Evolutionary conservation across 2,329 filamentous ascomycete species (phyloP).

Genomic region (Coniochaeta prunicola): DNA sequence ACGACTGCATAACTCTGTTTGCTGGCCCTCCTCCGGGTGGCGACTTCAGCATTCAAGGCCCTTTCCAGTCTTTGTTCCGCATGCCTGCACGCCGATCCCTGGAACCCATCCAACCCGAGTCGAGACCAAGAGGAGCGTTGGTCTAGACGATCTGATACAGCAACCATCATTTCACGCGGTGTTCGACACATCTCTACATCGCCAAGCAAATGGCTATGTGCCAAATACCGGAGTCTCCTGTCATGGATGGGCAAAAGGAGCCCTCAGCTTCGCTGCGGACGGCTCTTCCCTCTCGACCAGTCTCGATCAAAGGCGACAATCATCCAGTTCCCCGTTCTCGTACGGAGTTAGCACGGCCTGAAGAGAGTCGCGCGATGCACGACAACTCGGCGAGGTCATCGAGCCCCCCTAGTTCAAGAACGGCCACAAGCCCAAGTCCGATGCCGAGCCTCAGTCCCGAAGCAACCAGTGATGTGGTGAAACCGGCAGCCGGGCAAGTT

Average conservation of each 20-base stretch:
- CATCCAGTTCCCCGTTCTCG: slow-evolving; percentile 5
- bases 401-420: neutral
- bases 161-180: neutral
- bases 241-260: neutral
- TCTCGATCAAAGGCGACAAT: slow-evolving; percentile 8
- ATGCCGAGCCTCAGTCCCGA: neutral
- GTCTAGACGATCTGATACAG: neutral
- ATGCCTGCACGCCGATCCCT: neutral
- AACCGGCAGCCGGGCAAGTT: neutral
- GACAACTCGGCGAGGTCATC: neutral
- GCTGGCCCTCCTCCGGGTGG: neutral
- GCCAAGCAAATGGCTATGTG: neutral
- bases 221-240: neutral
- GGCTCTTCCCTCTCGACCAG: slow-evolving; percentile 15
- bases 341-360: neutral
- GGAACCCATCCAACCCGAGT: neutral
- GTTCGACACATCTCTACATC: neutral
- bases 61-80: neutral
- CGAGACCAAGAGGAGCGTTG: neutral
- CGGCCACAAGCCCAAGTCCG: slow-evolving; percentile 7
- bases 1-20: neutral
- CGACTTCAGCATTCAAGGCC: neutral
- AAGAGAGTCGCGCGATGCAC: neutral
- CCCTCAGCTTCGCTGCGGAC: slow-evolving; percentile 7
- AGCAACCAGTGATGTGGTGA: neutral